Conservation (phyloP, 2,329 filamentous ascomycete genomes). For the Talaromyces verruculosus region DNA sequence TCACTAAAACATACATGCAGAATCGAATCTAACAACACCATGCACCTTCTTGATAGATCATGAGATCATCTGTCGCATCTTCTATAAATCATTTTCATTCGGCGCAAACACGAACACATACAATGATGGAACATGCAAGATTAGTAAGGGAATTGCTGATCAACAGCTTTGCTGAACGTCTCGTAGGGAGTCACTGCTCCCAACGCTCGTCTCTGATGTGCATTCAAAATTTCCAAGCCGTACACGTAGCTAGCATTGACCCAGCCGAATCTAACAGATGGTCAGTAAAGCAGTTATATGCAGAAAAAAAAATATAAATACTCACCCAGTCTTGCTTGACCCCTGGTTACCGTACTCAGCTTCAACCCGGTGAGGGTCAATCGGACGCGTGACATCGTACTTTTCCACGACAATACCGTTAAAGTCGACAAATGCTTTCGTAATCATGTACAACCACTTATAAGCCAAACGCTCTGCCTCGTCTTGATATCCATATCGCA, state of each 20-base stretch:
- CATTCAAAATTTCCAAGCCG: slow-evolving; percentile 81
- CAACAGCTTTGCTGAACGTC: slow-evolving; percentile 69
- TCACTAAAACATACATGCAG: slow-evolving; percentile 1
- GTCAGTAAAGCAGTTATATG: neutral
- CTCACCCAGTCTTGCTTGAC: slow-evolving; percentile 20
- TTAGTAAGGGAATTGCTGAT: slow-evolving; percentile 34
- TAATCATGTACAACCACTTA: slow-evolving; percentile 98
- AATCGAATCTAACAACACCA: slow-evolving; percentile 2
- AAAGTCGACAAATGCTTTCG: slow-evolving; percentile 96
- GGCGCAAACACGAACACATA: neutral
- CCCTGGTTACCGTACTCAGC: slow-evolving; percentile 99
- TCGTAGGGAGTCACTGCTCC: slow-evolving; percentile 86
- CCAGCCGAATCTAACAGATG: slow-evolving; percentile 78
- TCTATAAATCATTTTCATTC: neutral
- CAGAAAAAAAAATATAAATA: too few species aligned
- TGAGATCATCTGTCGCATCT: neutral
- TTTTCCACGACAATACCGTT: slow-evolving; percentile 98
- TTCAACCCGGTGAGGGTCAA: slow-evolving; percentile 90
- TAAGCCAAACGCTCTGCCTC: slow-evolving; percentile 89
- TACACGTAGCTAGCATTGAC: slow-evolving; percentile 98
- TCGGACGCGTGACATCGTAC: slow-evolving; percentile 89
- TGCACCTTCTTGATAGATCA: neutral
- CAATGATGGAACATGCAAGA: neutral
- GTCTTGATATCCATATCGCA: slow-evolving; percentile 86
- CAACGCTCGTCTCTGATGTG: slow-evolving; percentile 84